These are phyloP conservation scores for Apiotrichum porosum DNA, from an alignment of 1,284 basidiomycete genomes.

Conservation along the genomic window DNA sequence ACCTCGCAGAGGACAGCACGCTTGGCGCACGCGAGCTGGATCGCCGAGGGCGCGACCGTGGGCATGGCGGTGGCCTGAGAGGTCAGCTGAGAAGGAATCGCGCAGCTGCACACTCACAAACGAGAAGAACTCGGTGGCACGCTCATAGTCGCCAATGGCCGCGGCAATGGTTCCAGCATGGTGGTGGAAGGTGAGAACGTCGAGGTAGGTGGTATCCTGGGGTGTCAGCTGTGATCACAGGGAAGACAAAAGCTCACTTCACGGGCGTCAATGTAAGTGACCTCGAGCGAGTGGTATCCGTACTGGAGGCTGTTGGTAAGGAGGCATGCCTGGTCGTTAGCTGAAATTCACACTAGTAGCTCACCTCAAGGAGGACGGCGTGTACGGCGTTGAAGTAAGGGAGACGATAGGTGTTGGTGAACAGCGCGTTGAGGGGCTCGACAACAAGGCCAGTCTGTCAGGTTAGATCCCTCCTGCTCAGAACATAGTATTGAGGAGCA, in stretches of 20 bases:
- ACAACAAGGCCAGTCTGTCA: conserved; percentile 7
- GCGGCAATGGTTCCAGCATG: conserved; percentile 38
- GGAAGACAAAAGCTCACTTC: conserved; percentile 14
- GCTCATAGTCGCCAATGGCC: conserved; percentile 19
- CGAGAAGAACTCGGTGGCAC: conserved; percentile 29
- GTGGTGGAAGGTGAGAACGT: conserved; percentile 42
- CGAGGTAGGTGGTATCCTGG: conserved; percentile 27
- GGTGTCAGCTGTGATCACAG: neutral
- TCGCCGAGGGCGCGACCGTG: conserved; percentile 31
- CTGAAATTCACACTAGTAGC: conserved; percentile 14
- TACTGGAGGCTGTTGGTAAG: conserved; percentile 5
- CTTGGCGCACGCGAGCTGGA: conserved; percentile 39
- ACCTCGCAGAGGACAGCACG: conserved; percentile 42
- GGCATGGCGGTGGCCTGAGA: conserved; percentile 36
- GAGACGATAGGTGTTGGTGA: conserved; percentile 1
- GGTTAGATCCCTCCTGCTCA: no score
- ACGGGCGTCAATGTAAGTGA: conserved; percentile 21
- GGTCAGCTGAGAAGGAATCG: neutral
- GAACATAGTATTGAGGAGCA: neutral
- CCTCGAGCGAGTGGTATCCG: neutral
- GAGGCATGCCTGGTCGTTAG: conserved; percentile 16
- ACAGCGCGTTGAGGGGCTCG: conserved; percentile 19
- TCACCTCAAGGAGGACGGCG: conserved; percentile 36
- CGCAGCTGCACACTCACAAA: conserved; percentile 21
- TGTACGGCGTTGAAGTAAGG: conserved; percentile 27